Base-by-base conservation (phyloP, 257 asterid species). In the Plantago elongata region DNA sequence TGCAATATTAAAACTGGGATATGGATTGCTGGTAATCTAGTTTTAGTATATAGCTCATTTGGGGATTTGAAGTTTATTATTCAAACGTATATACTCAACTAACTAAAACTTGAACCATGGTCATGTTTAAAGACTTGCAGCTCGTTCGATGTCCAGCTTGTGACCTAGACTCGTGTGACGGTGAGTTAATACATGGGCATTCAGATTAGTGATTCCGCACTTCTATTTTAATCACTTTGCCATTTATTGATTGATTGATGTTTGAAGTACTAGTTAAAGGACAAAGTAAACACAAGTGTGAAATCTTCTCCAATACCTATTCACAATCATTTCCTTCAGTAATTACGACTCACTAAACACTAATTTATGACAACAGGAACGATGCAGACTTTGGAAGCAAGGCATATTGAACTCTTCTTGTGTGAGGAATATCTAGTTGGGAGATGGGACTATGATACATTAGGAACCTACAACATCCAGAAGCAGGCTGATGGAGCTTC, bases 81-180 rank as follows among this genome's bases (percentile, higher is more conserved):
- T 13, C 50, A 14, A 51, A 71, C 50, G 40, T 61, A 45, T 40
- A 11, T n/a, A 11, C 29, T 51, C 67, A 66, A 73, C 73, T 55
- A 11, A 59, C 40, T 29, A n/a, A 11, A 51, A 22, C 56, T 66
- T 68, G 68, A 51, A 67, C 63, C 45, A 60, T 54, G 43, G 58
- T 73, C 57, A 22, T 74, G 57, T 63, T 49, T 76, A 67, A 77
- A 93, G 97, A 93, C 80, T 75, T 93, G 79, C 99, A 93, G 84
- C 97, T 93, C 69, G 99, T 84, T 43, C 86, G 95, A 30, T 93
- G 99, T 71, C 99, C 97, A 17, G 96, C 89, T 59, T 93, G 97
- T 42, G 95, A 93, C 72, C 84, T 93, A 67, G 87, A 85, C 57
- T 67, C 95, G 13, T 93, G 99, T 67, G 99, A 93, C 62, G 99